A percentile compares a stretch with the other conserved stretches of the same genome.
Evolutionary conservation across 176 grass and related monocot species (phyloP).

Genomic region (maize (Zea mays)): Zm-B73-REFERENCE-NAM-5.0 NC_050098.1:203846501-203847000

Average conservation of each 20-base stretch:
- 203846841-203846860: neutral
- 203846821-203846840: too few species aligned
- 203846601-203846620: neutral
- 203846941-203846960: neutral
- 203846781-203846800: too few species aligned
- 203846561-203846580: too few species aligned
- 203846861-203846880: neutral
- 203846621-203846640: conserved; percentile 1
- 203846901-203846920: neutral
- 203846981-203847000: neutral
- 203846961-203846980: conserved; percentile 6
- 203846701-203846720: neutral
- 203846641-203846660: conserved; percentile 12
- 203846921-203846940: neutral
- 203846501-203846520: too few species aligned
- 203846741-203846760: neutral
- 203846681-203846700: neutral
- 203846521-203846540: too few species aligned
- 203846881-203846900: conserved; percentile 12
- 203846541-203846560: too few species aligned
- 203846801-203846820: too few species aligned
- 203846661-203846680: neutral
- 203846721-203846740: conserved; percentile 5
- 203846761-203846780: neutral
- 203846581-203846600: neutral